Evolutionary conservation across 2,329 filamentous ascomycete genomes (phyloP), one percentile per base, ranked within the genome.

Genomic region (Penicillium sclerotiorum): DNA sequence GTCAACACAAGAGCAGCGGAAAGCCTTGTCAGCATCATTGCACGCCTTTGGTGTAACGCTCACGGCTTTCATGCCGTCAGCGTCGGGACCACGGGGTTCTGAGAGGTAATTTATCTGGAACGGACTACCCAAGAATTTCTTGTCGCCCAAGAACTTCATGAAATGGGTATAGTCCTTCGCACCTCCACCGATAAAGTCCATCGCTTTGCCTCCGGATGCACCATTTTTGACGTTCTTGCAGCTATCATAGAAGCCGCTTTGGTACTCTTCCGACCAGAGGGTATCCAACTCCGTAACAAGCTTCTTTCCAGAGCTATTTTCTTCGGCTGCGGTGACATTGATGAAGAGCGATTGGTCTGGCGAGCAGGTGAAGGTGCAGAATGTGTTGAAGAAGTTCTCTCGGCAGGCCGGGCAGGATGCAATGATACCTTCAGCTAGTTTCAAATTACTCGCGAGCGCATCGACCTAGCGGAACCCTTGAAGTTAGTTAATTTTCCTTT

Each of bases 211-310:
- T 66, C 96, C 96, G 35, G 93, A 92, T 6, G 92, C 88, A 28
- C 94, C 94, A 64, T 97, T 96, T 68, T 99, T 99, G 73, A 99
- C 93, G 70, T 99, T 91, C 73, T 97, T 97, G 78, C 94, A 99
- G 74, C 94, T 99, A 72, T 96, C 82, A 69, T 92, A 99, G 75
- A 99, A 95, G 1, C 89, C 91, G 8, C 83, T 80, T 36, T 90
- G 92, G 68, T 95, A 97, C 45, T 88, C 80, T 49, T 91, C 80
- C 2, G 90, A 90, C 60, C 96, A 85, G 5, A 97, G 77, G 65
- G 96, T 93, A 66, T 96, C 92, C 18, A 99, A 75, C 74, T 96
- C 90, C 1, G 88, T 90, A 12, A 96, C 91, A n/a, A 90, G 72
- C 49, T 75, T 74, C 58, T 86, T 85, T 11, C 73, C 73, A 21